Percentiles rank a stretch among this genome's conserved stretches.
Evolutionary conservation across 148 eudicot species (phyloP).

Genomic region (Rhododendron kiyosumense): DNA sequence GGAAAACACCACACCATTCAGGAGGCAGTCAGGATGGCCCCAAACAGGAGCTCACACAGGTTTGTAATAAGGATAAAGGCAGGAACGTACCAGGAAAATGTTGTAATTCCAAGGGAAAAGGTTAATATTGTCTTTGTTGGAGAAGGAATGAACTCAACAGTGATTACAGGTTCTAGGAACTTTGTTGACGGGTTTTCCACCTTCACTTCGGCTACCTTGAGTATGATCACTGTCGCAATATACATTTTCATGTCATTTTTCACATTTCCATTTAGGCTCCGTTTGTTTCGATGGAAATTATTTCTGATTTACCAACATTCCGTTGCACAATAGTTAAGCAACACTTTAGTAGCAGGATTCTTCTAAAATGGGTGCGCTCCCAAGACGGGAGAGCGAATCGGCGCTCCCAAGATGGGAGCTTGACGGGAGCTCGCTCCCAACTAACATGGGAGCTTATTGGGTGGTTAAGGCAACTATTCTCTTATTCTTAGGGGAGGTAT

Average conservation of each 20-base stretch:
- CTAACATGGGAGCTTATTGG: no score
- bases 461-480: no score
- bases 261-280: neutral
- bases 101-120: slow-evolving; percentile 52
- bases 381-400: no score
- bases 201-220: slow-evolving; percentile 12
- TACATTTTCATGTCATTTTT: neutral
- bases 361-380: no score
- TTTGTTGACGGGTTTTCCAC: slow-evolving; percentile 58
- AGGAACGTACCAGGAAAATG: slow-evolving; percentile 51
- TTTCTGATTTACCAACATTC: neutral
- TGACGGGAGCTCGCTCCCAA: no score
- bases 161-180: slow-evolving; percentile 48
- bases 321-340: neutral
- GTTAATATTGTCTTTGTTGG: slow-evolving; percentile 54
- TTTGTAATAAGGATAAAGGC: slow-evolving; percentile 49
- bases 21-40: slow-evolving; percentile 42
- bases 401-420: no score
- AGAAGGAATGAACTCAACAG: slow-evolving; percentile 53
- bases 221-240: neutral
- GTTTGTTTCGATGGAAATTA: neutral
- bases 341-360: no score
- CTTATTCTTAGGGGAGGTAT: no score
- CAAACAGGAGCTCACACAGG: slow-evolving; percentile 17
- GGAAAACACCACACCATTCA: slow-evolving; percentile 34